These are phyloP conservation scores for Cantharellus anzutake DNA, from an alignment of 768 basidiomycete genomes.

Conservation along the genomic window DNA sequence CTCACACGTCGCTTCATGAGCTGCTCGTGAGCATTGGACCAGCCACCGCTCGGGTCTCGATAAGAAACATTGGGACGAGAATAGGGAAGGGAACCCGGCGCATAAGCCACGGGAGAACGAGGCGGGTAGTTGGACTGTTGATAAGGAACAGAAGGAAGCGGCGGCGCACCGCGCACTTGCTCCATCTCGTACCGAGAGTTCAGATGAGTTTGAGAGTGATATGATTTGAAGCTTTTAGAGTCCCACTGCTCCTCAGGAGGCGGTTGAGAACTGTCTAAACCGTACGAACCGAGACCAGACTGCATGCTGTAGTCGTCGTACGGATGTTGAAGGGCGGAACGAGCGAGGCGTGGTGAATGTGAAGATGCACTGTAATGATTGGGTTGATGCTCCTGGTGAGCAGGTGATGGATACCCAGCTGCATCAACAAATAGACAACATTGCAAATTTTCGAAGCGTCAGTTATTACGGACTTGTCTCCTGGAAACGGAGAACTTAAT, in stretches of 20 bases:
- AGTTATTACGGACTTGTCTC: too few relatives aligned
- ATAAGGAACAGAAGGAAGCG: slow-evolving; percentile 37
- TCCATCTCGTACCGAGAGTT: slow-evolving; percentile 41
- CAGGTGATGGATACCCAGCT: too few relatives aligned
- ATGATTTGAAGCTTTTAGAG: slow-evolving; percentile 16
- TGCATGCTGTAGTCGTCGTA: too few relatives aligned
- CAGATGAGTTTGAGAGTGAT: slow-evolving; percentile 58
- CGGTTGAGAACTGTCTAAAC: too few relatives aligned
- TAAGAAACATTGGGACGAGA: background rate
- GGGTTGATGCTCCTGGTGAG: too few relatives aligned
- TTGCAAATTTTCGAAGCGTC: too few relatives aligned
- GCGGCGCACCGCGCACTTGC: slow-evolving; percentile 29
- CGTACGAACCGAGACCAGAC: too few relatives aligned
- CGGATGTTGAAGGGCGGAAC: too few relatives aligned
- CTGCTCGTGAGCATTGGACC: slow-evolving; percentile 51
- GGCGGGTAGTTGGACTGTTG: slow-evolving; percentile 7
- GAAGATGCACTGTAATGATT: too few relatives aligned
- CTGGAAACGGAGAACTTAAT: too few relatives aligned
- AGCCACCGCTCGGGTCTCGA: slow-evolving; percentile 23
- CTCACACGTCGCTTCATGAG: slow-evolving; percentile 51
- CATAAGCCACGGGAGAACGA: background rate
- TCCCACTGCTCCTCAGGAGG: slow-evolving; percentile 19
- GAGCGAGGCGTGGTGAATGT: too few relatives aligned
- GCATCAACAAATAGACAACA: too few relatives aligned
- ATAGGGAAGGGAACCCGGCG: background rate